Evolutionary conservation across 2,329 filamentous ascomycete species (phyloP).

Genomic region (Exophiala viscosa): DNA sequence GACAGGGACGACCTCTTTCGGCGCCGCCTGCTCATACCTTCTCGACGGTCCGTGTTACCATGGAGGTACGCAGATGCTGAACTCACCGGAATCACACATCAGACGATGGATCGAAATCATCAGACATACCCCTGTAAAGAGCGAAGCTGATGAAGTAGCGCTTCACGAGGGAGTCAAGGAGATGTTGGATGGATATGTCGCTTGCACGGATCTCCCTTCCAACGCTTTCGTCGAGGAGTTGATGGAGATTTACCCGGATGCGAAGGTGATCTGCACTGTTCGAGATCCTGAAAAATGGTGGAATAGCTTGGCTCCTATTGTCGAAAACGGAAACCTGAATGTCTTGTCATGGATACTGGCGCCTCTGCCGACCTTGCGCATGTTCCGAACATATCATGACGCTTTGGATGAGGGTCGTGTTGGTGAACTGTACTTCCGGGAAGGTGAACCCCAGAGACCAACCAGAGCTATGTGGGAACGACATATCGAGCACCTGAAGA

Average conservation of each 20-base stretch:
- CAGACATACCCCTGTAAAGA: slow-evolving; percentile 24
- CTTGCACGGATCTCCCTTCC: slow-evolving; percentile 46
- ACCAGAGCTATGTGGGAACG: slow-evolving; percentile 27
- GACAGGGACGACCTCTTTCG: slow-evolving; percentile 52
- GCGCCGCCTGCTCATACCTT: slow-evolving; percentile 46
- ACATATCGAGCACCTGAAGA: slow-evolving; percentile 28
- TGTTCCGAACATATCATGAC: slow-evolving; percentile 27
- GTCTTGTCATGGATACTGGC: slow-evolving; percentile 26
- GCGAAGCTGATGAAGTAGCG: slow-evolving; percentile 28
- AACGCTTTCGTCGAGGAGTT: slow-evolving; percentile 45
- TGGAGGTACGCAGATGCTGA: slow-evolving; percentile 43
- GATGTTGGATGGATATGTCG: slow-evolving; percentile 43
- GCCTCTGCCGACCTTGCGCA: slow-evolving; percentile 25
- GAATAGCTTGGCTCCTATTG: slow-evolving; percentile 30
- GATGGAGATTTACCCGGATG: slow-evolving; percentile 48
- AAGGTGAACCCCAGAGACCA: slow-evolving; percentile 24
- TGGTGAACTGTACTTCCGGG: slow-evolving; percentile 25
- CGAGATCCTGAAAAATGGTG: slow-evolving; percentile 44
- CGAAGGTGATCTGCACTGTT: slow-evolving; percentile 45
- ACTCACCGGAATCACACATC: slow-evolving; percentile 27
- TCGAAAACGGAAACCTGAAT: slow-evolving; percentile 28
- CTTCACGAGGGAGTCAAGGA: slow-evolving; percentile 36
- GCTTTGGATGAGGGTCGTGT: slow-evolving; percentile 26
- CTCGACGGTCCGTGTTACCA: slow-evolving; percentile 50
- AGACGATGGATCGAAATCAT: slow-evolving; percentile 31